Evolutionary conservation across 2,329 filamentous ascomycete species (phyloP).

Genomic region (Stemphylium vesicarium): DNA sequence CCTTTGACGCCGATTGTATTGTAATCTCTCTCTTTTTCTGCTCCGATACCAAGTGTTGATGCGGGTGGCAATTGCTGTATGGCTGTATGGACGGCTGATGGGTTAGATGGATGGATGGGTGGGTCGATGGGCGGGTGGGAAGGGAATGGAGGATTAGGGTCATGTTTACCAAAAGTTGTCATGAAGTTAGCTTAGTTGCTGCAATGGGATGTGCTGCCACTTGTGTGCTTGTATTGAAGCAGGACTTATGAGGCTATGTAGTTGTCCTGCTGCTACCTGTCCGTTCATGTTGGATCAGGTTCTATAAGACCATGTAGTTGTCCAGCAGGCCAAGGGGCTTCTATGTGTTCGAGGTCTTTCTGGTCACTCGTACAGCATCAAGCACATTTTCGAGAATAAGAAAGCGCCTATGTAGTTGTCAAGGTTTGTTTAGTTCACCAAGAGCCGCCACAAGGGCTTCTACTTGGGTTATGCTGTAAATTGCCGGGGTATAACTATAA

Average conservation of each 20-base stretch:
- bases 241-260: not conserved
- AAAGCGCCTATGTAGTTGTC: slow-evolving; percentile 79
- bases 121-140: slow-evolving; percentile 2
- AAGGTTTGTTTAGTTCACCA: slow-evolving; percentile 88
- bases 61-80: slow-evolving; percentile 4
- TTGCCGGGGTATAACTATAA: slow-evolving; percentile 15
- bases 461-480: slow-evolving; percentile 65
- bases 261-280: no score
- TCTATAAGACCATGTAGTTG: no score
- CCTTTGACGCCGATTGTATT: slow-evolving; percentile 27
- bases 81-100: slow-evolving; percentile 2
- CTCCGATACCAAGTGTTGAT: slow-evolving; percentile 31
- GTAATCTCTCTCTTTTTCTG: slow-evolving; percentile 29
- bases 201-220: slow-evolving; percentile 4
- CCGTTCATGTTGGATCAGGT: no score
- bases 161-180: slow-evolving; percentile 23
- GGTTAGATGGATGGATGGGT: slow-evolving; percentile 1
- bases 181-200: not conserved
- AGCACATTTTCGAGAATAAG: no score
- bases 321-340: no score
- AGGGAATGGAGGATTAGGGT: slow-evolving; percentile 10
- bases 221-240: not conserved
- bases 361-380: no score
- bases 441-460: slow-evolving; percentile 89
- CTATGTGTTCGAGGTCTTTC: no score